Percentiles rank a stretch among this genome's conserved stretches.
phyloP scores from a whole-genome alignment of 2,329 filamentous ascomycete genomes.

The Pyrenochaeta sp. region DNA sequence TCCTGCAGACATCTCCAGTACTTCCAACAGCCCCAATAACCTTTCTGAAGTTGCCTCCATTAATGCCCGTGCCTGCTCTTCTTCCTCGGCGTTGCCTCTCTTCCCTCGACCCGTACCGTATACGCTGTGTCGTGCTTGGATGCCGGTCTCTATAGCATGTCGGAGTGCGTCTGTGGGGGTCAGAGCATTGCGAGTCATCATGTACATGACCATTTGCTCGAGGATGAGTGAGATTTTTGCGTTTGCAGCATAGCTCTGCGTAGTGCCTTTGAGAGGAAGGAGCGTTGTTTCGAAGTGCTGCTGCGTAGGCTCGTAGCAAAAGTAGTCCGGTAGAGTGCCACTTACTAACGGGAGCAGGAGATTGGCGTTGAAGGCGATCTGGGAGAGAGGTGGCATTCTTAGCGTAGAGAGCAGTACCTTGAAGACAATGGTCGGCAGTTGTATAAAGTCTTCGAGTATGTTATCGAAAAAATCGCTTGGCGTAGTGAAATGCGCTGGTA shows the following conservation, averaged over 20 bases:
- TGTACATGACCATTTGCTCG: conserved; percentile 42
- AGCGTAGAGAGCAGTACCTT: conserved; percentile 62
- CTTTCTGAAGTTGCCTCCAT: conserved; percentile 47
- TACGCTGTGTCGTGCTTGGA: conserved; percentile 58
- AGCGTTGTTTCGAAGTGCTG: conserved; percentile 38
- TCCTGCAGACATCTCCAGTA: conserved; percentile 35
- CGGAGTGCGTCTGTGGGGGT: conserved; percentile 45
- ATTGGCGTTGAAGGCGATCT: conserved; percentile 57
- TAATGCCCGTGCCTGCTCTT: conserved; percentile 46
- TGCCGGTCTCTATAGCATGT: conserved; percentile 61
- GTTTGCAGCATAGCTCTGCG: conserved; percentile 41
- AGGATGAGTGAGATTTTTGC: conserved; percentile 48
- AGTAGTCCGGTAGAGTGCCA: conserved; percentile 37
- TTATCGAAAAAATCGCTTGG: conserved; percentile 67
- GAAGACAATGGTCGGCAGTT: conserved; percentile 67
- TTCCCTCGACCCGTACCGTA: conserved; percentile 56
- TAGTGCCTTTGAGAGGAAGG: conserved; percentile 33
- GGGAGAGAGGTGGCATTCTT: conserved; percentile 53
- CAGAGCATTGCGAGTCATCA: conserved; percentile 36
- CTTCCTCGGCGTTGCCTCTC: conserved; percentile 47
- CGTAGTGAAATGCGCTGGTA: conserved; percentile 58
- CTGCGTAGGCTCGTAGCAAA: conserved; percentile 32
- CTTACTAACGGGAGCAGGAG: conserved; percentile 39
- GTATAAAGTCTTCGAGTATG: conserved; percentile 65
- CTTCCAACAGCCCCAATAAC: conserved; percentile 46